Evolutionary conservation across 257 asterid species (phyloP).

Genomic region (Penstemon barbatus): DNA sequence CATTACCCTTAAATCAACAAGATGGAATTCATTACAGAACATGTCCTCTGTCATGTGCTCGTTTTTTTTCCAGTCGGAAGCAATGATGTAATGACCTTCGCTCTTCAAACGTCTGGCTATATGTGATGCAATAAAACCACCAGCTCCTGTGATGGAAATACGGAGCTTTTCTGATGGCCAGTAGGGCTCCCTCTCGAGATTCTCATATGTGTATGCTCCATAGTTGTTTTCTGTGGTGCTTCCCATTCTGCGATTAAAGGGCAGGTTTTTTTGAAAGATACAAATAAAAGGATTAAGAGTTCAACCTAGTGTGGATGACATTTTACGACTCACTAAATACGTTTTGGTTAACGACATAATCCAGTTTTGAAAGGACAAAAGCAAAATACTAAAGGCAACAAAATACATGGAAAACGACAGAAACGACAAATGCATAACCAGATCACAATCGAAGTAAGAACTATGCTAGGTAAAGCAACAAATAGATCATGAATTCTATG

Average conservation of each 20-base stretch:
- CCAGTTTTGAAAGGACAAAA: background rate
- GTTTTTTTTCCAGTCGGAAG: constrained; percentile 90
- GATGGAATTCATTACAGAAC: constrained; percentile 87
- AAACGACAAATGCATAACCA: background rate
- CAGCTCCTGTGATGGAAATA: constrained; percentile 82
- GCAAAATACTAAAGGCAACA: background rate
- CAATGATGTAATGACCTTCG: constrained; percentile 82
- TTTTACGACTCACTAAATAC: background rate
- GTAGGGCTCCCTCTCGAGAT: constrained; percentile 79
- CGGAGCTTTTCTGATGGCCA: constrained; percentile 79
- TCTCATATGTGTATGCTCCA: constrained; percentile 73
- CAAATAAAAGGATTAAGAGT: background rate
- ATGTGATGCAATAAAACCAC: constrained; percentile 86
- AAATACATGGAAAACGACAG: background rate
- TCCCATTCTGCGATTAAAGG: constrained; percentile 63
- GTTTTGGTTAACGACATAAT: background rate
- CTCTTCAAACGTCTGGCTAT: constrained; percentile 79
- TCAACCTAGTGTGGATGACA: background rate
- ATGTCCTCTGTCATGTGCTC: constrained; percentile 93
- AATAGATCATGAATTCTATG: background rate
- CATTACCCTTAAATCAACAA: constrained; percentile 89
- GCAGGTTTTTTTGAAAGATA: constrained; percentile 6
- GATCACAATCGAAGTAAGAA: background rate
- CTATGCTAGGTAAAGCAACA: constrained; percentile 3
- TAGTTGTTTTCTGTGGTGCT: constrained; percentile 51